Base-by-base conservation (phyloP, 129 eudicot genomes). In the Flaveria ramosissima region DNA sequence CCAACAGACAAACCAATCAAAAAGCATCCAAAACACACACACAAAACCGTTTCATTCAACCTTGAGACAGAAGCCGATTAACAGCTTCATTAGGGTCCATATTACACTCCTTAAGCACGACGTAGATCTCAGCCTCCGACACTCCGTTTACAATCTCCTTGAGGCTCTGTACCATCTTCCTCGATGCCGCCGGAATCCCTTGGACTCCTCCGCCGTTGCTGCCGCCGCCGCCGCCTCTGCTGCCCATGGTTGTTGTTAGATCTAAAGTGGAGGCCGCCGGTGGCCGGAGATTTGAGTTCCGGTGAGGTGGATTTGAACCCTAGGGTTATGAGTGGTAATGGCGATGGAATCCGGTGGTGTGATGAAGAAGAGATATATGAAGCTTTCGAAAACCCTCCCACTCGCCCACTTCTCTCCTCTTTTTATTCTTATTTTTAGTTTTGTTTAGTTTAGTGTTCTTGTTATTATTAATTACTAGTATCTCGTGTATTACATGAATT, bases 21-120 rank as follows among this genome's bases (percentile, higher is more conserved):
- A 7, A 24, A 61, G 11, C 7, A 56, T 21, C 14, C 1, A 21
- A 73, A 20, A 7, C 26, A 23, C 26, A 23, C 3, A 11, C 2
- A 73, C 16, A 51, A 1, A 41, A 21, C 6, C 6, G 19, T 20
- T 10, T 56, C 27, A 2, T 19, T 42, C 2, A 23, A 74, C 97
- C 97, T 92, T 92, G 97, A 69, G 95, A 39, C 36, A 92, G 89
- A 39, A 92, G 97, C 39, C 95, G 92, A 83, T 84, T 85, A 59
- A 89, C 96, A 47, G 97, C 89, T 78, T 89, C 92, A 82, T 89
- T 82, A 78, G 97, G 97, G 97, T 92, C 92, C 96, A 92, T 92
- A 80, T 92, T 87, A 81, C 97, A 92, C 6, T 92, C 97, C 74
- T 89, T 87, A 67, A 92, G 95, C 64, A 81, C 80, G 20, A 89